Base-by-base conservation (phyloP, 441 rosid species). In the Jatropha multifida region DNA sequence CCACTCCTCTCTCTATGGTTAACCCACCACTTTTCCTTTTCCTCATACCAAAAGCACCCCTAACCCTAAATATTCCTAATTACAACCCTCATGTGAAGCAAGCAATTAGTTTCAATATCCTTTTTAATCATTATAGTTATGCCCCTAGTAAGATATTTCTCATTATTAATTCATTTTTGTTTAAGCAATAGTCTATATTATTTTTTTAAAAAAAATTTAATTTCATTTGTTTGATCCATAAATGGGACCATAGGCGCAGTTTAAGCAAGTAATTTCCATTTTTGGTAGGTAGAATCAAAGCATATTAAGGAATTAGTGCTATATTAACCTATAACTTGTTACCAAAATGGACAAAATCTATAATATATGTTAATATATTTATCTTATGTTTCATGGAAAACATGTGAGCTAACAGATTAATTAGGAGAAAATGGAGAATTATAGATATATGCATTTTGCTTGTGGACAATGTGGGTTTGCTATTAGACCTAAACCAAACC, bases 381-480 rank as follows among this genome's bases (percentile, higher is more conserved):
- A 83, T 77, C 78, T 78, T 74, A 69, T 67, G 75, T 58, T 73
- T 69, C 78, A 79, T 75, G 76, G 84, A 40, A 72, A 74, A 70
- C 40, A 76, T 75, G 78, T 80, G 84, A 80, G 56, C 80, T 74
- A 81, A 74, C 88, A 78, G 73, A 74, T 60, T 11, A 61, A 27
- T 32, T 32, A 63, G 54, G 68, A 49, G 72, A 68, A 9, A 71
- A 64, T 65, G 78, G 77, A 73, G 77, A 69, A 69, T 74, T 62
- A 68, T 55, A 60, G 48, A 32, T 79, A 42, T 59, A 54, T 44
- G 65, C 64, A 32, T 32, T 32, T 32, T 32, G 32, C 0, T 32
- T 32, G 32, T 32, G 32, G 32, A 32, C 32, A 32, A 63, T 37
- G 63, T 70, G 64, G 64, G 15, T n/a, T 56, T 72, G 79, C 56